Conservation (phyloP, 192 early-diverging fungal species). For the Umbelopsis ramanniana region DNA sequence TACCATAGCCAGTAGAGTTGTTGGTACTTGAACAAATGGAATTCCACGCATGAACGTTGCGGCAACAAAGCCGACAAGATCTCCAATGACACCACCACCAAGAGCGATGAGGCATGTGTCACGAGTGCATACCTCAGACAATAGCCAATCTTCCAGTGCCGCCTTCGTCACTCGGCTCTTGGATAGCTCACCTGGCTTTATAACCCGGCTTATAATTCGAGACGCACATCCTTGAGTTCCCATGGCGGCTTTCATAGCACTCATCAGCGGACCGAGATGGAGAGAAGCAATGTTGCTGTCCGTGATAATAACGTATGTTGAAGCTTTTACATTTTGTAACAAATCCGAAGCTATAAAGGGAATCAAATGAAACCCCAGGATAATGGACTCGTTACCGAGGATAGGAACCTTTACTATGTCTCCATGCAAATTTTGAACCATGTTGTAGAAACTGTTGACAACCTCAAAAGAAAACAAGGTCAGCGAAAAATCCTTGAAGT, state of each 20-base stretch:
- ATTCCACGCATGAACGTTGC: conserved; percentile 98
- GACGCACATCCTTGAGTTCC: conserved; percentile 31
- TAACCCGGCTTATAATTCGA: conserved; percentile 72
- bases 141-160: conserved; percentile 90
- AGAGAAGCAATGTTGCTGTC: conserved; percentile 83
- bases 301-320: conserved; percentile 87
- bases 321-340: conserved; percentile 63
- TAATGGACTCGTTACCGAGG: conserved; percentile 79
- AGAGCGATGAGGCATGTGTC: conserved; percentile 93
- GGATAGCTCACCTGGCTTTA: conserved; percentile 87
- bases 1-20: conserved; percentile 95
- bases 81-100: conserved; percentile 97
- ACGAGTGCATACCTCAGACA: conserved; percentile 82
- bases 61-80: conserved; percentile 95
- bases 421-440: background rate
- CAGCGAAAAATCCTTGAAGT: background rate
- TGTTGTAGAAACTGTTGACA: background rate
- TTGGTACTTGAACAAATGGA: conserved; percentile 94
- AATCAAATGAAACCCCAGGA: conserved; percentile 78
- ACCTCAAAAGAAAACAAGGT: background rate
- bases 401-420: conserved; percentile 76
- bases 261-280: conserved; percentile 67
- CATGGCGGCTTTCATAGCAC: conserved; percentile 50
- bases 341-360: conserved; percentile 72
- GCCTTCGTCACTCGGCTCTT: conserved; percentile 90